Evolutionary conservation across 805 yeast species (phyloP).

Genomic region (Debaryomyces hansenii): DNA sequence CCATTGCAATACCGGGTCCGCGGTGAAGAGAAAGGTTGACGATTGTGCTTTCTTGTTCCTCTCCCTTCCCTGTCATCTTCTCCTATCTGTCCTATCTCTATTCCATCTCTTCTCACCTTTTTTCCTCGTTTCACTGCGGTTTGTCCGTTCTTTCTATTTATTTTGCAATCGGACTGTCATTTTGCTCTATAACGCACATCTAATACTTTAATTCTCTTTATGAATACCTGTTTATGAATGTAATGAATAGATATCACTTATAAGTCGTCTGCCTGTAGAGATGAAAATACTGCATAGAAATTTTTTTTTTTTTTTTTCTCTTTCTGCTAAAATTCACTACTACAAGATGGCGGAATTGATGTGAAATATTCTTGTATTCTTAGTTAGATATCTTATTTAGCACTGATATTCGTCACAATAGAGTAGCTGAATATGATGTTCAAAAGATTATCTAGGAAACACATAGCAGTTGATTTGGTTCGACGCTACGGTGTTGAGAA

Average conservation of each 20-base stretch:
- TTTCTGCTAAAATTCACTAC: background rate
- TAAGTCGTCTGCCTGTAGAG: background rate
- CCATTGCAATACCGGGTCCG: background rate
- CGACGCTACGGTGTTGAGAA: background rate
- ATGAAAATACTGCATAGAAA: background rate
- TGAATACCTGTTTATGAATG: background rate
- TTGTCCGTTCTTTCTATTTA: background rate
- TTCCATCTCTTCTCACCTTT: background rate
- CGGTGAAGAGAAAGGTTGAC: too few species aligned
- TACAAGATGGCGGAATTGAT: background rate
- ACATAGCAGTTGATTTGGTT: background rate
- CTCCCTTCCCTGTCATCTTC: too few species aligned
- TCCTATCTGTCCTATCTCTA: too few species aligned
- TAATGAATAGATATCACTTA: background rate
- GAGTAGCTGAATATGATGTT: slow-evolving; percentile 1
- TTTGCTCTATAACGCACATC: background rate
- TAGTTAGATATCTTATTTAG: too few species aligned
- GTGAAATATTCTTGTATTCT: background rate
- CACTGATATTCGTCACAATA: background rate
- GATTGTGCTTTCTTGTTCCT: too few species aligned
- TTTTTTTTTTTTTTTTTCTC: slow-evolving; percentile 1
- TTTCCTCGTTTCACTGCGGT: background rate
- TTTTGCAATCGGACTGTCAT: background rate
- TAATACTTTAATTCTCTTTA: background rate
- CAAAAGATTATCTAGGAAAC: slow-evolving; percentile 2